Evolutionary conservation across 2,329 filamentous ascomycete species (phyloP), one percentile per base, ranked within the genome.

Genomic region (Talaromyces sp.): DNA sequence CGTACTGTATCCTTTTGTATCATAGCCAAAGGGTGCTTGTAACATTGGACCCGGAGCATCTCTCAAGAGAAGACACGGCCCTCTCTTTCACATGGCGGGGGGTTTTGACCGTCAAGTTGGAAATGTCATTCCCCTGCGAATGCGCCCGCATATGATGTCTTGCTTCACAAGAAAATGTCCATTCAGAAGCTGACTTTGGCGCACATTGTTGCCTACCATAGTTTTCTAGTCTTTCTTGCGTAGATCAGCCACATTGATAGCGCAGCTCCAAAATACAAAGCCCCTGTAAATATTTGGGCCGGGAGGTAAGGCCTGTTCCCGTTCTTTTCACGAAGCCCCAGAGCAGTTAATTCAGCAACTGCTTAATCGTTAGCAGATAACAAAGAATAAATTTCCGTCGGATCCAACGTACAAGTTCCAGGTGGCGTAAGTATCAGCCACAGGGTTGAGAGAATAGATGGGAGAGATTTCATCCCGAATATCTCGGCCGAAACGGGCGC

Each of bases 341-440:
- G 43, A 17, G 43, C 43, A 24, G 24, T 46, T 19, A 46, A 13
- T 46, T 46, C 43, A 14, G 43, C 43, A 11, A 46, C 43, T 46
- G 19, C 13, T n/a, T 13, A 24, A 10, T 24, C 19, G 43, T 46
- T 46, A 46, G 43, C 43, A 11, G 13, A 46, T 8, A 46, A 13
- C 19, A 46, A 21, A 13, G 11, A 46, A 24, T 11, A 19, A 5
- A 46, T 5, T 19, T 46, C 4, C 3, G 27, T 50, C 10, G 13
- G 27, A 17, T 6, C 17, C 8, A 24, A 50, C 55, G 5, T 11
- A 57, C 55, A 57, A 49, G 55, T 57, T 2, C 55, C 55, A 31
- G 55, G 55, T 32, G 49, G 43, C 31, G 55, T 57, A n/a, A 57
- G 41, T 38, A 57, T 41, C 13, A 57, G 19, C 55, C 55, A 56